Evolutionary conservation across 2,329 filamentous ascomycete species (phyloP).

Genomic region (Orbilia blumenaviensis): DNA sequence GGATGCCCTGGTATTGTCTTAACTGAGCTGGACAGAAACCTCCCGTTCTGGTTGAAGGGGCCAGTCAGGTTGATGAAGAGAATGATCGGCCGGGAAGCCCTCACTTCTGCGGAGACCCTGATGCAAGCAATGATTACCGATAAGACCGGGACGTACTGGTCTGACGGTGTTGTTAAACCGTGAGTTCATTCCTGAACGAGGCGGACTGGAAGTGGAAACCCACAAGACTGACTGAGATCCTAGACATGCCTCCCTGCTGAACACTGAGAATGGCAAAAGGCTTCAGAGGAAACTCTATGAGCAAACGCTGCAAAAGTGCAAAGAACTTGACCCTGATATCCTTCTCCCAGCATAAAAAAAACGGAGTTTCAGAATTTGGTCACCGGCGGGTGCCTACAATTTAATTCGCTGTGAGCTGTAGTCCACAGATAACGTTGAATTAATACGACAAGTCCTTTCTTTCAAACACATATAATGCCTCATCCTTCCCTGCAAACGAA

Average conservation of each 20-base stretch:
- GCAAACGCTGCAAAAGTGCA: slow-evolving; percentile 25
- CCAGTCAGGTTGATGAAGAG: slow-evolving; percentile 15
- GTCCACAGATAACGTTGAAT: slow-evolving; percentile 56
- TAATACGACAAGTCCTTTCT: slow-evolving; percentile 60
- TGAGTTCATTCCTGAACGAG: not conserved
- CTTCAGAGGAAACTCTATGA: slow-evolving; percentile 17
- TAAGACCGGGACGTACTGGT: slow-evolving; percentile 28
- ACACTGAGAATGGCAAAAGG: slow-evolving; percentile 12
- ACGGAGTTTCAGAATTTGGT: not conserved
- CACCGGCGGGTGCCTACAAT: not conserved
- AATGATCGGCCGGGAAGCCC: slow-evolving; percentile 7
- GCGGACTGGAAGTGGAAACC: not conserved
- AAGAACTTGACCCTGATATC: slow-evolving; percentile 20
- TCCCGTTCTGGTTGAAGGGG: slow-evolving; percentile 18
- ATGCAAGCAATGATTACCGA: slow-evolving; percentile 22
- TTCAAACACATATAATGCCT: slow-evolving; percentile 75
- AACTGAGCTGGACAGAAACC: slow-evolving; percentile 25
- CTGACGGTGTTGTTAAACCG: slow-evolving; percentile 15
- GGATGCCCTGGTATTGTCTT: slow-evolving; percentile 27
- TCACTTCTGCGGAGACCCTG: slow-evolving; percentile 15
- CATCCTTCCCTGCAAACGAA: slow-evolving; percentile 80
- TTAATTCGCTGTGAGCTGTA: not conserved
- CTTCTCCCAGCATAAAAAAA: slow-evolving; percentile 4
- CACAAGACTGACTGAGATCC: not conserved
- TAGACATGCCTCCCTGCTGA: slow-evolving; percentile 20